Evolutionary conservation across 2,329 filamentous ascomycete species (phyloP).

Genomic region (Talaromyces sp.): DNA sequence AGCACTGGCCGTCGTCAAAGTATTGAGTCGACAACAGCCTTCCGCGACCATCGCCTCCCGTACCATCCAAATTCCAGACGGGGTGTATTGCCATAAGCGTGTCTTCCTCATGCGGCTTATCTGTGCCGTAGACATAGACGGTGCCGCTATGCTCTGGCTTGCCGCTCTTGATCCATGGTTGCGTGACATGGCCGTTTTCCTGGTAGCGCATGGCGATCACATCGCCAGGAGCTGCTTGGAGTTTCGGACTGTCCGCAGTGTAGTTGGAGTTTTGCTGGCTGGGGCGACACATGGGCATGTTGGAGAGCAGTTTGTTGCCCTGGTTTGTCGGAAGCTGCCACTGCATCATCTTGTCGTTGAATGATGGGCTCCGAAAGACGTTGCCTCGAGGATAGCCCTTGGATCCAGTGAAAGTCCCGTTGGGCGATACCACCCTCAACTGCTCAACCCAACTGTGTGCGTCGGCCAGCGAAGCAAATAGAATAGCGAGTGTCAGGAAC

Average conservation of each 20-base stretch:
- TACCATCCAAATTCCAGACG: conserved; percentile 72
- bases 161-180: conserved; percentile 48
- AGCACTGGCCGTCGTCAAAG: conserved; percentile 89
- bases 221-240: conserved; percentile 56
- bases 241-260: conserved; percentile 54
- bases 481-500: conserved; percentile 9
- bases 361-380: conserved; percentile 51
- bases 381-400: conserved; percentile 72
- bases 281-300: conserved; percentile 58
- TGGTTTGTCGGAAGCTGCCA: conserved; percentile 57
- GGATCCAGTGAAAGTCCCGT: conserved; percentile 66
- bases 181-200: conserved; percentile 71
- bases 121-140: conserved; percentile 70
- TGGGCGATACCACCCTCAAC: conserved; percentile 62
- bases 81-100: conserved; percentile 61
- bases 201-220: conserved; percentile 61
- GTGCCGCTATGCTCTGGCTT: conserved; percentile 63
- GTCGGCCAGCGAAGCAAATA: conserved; percentile 21
- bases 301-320: conserved; percentile 40
- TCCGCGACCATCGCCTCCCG: conserved; percentile 73
- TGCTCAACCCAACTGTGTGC: conserved; percentile 83
- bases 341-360: conserved; percentile 54
- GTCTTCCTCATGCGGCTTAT: conserved; percentile 53
- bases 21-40: conserved; percentile 68
- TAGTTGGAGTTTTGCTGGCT: conserved; percentile 57